Evolutionary conservation across 2,329 filamentous ascomycete genomes (phyloP).

Genomic region (Talaromyces sp.): DNA sequence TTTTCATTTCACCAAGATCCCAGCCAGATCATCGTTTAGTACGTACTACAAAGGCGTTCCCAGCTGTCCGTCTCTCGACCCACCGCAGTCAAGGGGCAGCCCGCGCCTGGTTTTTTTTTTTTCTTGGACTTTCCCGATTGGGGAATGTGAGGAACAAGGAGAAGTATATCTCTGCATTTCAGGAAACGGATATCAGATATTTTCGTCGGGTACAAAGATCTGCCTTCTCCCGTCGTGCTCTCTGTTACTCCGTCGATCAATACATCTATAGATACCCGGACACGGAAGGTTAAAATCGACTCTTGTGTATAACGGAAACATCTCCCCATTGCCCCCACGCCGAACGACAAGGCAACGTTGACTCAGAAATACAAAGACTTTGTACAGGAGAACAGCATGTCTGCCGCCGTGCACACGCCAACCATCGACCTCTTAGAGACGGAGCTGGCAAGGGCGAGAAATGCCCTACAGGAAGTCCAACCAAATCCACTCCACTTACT

Average conservation of each 20-base stretch:
- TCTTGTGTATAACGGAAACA: neutral
- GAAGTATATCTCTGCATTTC: neutral
- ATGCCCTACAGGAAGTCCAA: slow-evolving; percentile 40
- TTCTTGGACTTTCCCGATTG: neutral
- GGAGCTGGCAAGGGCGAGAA: slow-evolving; percentile 40
- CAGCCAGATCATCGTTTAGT: neutral
- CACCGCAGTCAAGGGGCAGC: slow-evolving; percentile 26
- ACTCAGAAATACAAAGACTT: slow-evolving; percentile 23
- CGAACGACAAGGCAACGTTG: neutral
- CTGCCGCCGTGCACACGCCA: slow-evolving; percentile 36
- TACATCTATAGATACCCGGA: neutral
- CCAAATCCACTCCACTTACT: slow-evolving; percentile 30
- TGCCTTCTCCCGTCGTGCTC: neutral
- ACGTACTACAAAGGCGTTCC: neutral
- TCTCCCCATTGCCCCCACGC: neutral
- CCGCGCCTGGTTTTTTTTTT: neutral
- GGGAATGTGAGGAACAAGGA: slow-evolving; percentile 2
- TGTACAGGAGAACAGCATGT: slow-evolving; percentile 29
- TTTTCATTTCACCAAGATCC: neutral
- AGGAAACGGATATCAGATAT: too few species aligned
- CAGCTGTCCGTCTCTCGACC: slow-evolving; percentile 23
- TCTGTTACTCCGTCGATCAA: neutral
- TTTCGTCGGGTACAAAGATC: neutral
- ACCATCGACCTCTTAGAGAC: slow-evolving; percentile 41
- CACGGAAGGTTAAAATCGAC: too few species aligned